Evolutionary conservation across 495 filamentous ascomycete genomes (phyloP).

Genomic region (Trichoderma gamsii): DNA sequence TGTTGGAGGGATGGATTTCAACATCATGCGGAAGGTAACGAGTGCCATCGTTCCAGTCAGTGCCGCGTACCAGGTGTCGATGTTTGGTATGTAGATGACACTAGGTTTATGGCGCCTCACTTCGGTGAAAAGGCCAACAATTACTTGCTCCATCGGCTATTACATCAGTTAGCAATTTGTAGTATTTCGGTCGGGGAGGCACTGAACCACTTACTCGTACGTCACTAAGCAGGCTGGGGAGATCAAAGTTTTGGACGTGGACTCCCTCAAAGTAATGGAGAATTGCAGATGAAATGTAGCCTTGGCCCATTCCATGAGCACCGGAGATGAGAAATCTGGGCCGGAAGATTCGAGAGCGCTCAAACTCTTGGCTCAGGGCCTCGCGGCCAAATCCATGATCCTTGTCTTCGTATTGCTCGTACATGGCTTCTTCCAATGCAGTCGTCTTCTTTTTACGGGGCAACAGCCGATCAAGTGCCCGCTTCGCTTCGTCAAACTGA

Average conservation of each 20-base stretch:
- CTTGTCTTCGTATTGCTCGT: constrained; percentile 72
- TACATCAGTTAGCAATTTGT: constrained; percentile 22
- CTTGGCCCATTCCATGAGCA: constrained; percentile 81
- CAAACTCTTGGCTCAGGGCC: constrained; percentile 83
- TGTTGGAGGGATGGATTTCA: constrained; percentile 72
- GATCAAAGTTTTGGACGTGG: constrained; percentile 91
- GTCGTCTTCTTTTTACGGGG: constrained; percentile 79
- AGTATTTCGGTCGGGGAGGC: constrained; percentile 23
- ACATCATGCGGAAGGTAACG: constrained; percentile 69
- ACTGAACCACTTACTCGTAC: constrained; percentile 47
- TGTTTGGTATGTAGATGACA: constrained; percentile 87
- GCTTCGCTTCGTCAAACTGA: constrained; percentile 60
- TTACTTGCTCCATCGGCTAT: constrained; percentile 72
- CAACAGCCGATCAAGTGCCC: constrained; percentile 65
- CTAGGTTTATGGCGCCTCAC: constrained; percentile 90
- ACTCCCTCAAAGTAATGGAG: constrained; percentile 87
- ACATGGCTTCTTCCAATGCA: constrained; percentile 89
- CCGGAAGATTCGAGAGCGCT: constrained; percentile 79
- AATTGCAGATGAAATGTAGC: constrained; percentile 80
- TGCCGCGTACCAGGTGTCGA: constrained; percentile 78
- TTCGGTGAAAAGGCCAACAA: constrained; percentile 85
- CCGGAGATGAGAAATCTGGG: constrained; percentile 79
- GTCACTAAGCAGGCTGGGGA: constrained; percentile 66
- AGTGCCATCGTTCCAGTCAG: constrained; percentile 51
- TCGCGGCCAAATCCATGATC: constrained; percentile 77